Evolutionary conservation across 495 filamentous ascomycete genomes (phyloP), one percentile per base, ranked within the genome.

Genomic region (Talaromyces adpressus): DNA sequence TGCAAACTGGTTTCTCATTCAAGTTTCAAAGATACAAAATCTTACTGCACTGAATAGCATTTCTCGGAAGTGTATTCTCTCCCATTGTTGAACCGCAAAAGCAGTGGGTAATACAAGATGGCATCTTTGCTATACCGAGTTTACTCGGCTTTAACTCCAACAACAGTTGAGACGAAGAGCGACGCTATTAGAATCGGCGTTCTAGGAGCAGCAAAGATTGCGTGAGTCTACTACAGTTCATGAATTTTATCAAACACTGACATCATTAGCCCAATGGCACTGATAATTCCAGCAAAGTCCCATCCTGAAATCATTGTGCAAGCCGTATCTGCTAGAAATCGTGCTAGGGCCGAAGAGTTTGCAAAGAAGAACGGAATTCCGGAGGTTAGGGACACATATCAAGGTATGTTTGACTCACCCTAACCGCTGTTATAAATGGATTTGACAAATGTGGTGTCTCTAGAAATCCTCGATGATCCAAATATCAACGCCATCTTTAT

Each of bases 301-400:
- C 85, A 87, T 67, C 77, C 85, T 3, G 84, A 85, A 62, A 80
- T 86, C 20, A 73, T 84, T 30, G 58, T 89, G 29, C 72, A 77
- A n/a, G 79, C 79, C 7, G 75, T 89, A 1, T 81, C 85, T 4
- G 80, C 84, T 9, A 75, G 84, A 6, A 77, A 84, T 64, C 63
- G 36, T 23, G 68, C 70, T 11, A 79, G 73, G 59, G 85, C 84
- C 0, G 64, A 78, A 53, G 71, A 71, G 0, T 86, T 78, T 66
- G 85, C 85, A 11, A 80, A 82, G 66, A 79, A 78, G 63, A 71
- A 86, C 67, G 69, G 70, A 1, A 84, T 89, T 51, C 76, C 77
- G 2, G 71, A 78, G 12, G 81, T 84, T 0, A 71, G 77, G 20
- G 69, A 69, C 18, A 73, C 70, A 7, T 79, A 79, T 53, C 65